Conservation (phyloP, 2,329 filamentous ascomycete species). For the Dendryphion nanum region DNA sequence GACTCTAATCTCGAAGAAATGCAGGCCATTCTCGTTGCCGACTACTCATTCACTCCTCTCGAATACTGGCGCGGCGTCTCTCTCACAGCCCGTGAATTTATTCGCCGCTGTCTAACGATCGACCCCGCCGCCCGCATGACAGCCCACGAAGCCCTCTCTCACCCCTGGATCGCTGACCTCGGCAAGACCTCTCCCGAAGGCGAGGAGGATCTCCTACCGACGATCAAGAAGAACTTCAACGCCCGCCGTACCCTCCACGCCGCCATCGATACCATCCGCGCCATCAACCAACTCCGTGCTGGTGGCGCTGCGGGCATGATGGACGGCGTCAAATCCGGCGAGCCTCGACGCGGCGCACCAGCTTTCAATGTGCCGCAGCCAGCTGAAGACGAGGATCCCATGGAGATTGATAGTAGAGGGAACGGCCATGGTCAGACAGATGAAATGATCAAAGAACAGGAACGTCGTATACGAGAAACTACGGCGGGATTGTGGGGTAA, state of each 20-base stretch:
- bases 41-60: conserved; percentile 90
- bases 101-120: conserved; percentile 85
- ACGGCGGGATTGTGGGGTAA: conserved; percentile 56
- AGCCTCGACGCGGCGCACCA: conserved; percentile 45
- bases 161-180: conserved; percentile 63
- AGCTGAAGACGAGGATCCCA: conserved; percentile 37
- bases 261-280: conserved; percentile 66
- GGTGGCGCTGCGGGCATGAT: conserved; percentile 59
- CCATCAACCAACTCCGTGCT: conserved; percentile 66
- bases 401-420: conserved; percentile 59
- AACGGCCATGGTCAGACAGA: conserved; percentile 62
- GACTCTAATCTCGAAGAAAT: conserved; percentile 98
- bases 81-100: conserved; percentile 80
- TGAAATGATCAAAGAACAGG: conserved; percentile 60
- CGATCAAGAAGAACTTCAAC: conserved; percentile 70
- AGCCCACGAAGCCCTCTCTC: conserved; percentile 71
- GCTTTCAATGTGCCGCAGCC: conserved; percentile 35
- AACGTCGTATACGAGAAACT: conserved; percentile 58
- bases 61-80: conserved; percentile 98
- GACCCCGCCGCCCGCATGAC: conserved; percentile 87
- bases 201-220: conserved; percentile 58
- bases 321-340: conserved; percentile 59
- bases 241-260: conserved; percentile 64
- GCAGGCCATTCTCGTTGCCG: conserved; percentile 95
- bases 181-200: conserved; percentile 44